These are phyloP conservation scores for Alternaria triticimaculans DNA, from an alignment of 2,329 filamentous ascomycete genomes.

Conservation along the genomic window DNA sequence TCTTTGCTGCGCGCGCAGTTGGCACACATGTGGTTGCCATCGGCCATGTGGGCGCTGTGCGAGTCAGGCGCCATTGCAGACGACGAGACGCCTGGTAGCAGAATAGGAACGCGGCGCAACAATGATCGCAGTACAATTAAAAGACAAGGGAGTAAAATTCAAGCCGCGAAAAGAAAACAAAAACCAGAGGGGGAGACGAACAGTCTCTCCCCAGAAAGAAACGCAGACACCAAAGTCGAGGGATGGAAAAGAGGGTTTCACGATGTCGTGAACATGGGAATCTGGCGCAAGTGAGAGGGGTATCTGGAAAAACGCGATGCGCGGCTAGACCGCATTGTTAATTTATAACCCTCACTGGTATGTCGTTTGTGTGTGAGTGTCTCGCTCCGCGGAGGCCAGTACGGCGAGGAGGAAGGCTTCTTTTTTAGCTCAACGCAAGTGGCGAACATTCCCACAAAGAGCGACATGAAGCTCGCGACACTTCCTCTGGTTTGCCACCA, in stretches of 20 bases:
- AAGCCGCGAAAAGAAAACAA: background rate
- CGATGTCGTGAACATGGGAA: slow-evolving; percentile 13
- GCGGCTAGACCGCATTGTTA: slow-evolving; percentile 17
- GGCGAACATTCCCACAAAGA: background rate
- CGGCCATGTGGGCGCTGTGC: background rate
- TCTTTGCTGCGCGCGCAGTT: slow-evolving; percentile 1
- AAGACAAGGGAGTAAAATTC: background rate
- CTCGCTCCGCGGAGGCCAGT: slow-evolving; percentile 7
- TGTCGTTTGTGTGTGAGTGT: background rate
- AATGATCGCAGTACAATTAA: background rate
- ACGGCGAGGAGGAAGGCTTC: background rate
- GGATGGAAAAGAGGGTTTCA: slow-evolving; percentile 1
- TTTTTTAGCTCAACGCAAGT: background rate
- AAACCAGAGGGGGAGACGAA: background rate
- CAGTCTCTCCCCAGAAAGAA: background rate
- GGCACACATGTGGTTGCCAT: background rate
- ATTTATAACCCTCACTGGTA: slow-evolving; percentile 8
- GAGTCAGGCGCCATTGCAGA: slow-evolving; percentile 4
- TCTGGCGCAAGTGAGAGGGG: slow-evolving; percentile 7
- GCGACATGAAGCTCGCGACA: slow-evolving; percentile 3
- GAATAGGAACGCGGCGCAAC: background rate
- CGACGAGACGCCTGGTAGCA: background rate
- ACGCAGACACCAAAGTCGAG: background rate
- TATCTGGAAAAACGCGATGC: slow-evolving; percentile 8
- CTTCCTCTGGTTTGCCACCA: slow-evolving; percentile 3